Conservation (phyloP, 2,329 filamentous ascomycete genomes). For the Penicillium italicum region DNA sequence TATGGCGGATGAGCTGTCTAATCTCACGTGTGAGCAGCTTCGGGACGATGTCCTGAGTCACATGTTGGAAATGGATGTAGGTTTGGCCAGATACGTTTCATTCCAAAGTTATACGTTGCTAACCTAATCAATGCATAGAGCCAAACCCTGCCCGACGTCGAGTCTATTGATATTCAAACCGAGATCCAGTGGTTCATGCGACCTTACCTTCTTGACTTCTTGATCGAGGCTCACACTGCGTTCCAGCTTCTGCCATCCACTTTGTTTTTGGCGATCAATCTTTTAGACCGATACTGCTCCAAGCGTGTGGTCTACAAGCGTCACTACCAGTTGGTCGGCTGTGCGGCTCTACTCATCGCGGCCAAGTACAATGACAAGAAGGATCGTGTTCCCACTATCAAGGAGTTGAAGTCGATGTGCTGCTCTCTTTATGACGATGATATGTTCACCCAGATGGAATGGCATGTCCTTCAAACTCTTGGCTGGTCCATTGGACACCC, state of each 20-base stretch:
- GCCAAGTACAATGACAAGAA: slow-evolving; percentile 99
- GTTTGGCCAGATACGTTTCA: slow-evolving; percentile 18
- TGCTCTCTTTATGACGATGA: slow-evolving; percentile 96
- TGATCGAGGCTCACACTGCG: slow-evolving; percentile 93
- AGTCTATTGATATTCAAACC: slow-evolving; percentile 96
- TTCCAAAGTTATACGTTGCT: neutral
- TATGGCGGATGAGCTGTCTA: slow-evolving; percentile 84
- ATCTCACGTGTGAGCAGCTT: slow-evolving; percentile 81
- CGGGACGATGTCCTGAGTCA: slow-evolving; percentile 90
- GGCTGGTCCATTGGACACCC: slow-evolving; percentile 96
- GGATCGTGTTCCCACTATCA: slow-evolving; percentile 94
- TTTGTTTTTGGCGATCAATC: slow-evolving; percentile 91
- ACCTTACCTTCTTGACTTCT: slow-evolving; percentile 95
- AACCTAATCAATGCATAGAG: slow-evolving; percentile 48
- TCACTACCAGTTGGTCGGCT: slow-evolving; percentile 96
- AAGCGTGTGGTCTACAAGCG: slow-evolving; percentile 98
- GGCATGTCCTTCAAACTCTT: slow-evolving; percentile 96
- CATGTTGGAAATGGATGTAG: slow-evolving; percentile 88
- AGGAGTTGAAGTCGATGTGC: slow-evolving; percentile 98
- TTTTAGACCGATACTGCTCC: slow-evolving; percentile 96
- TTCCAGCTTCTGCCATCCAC: slow-evolving; percentile 94
- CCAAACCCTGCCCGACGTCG: slow-evolving; percentile 90
- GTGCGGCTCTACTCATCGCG: slow-evolving; percentile 90
- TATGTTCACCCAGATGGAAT: slow-evolving; percentile 99
- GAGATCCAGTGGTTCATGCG: slow-evolving; percentile 99